Evolutionary conservation across 2,329 filamentous ascomycete species (phyloP).

Genomic region (Nakataea oryzae): DNA sequence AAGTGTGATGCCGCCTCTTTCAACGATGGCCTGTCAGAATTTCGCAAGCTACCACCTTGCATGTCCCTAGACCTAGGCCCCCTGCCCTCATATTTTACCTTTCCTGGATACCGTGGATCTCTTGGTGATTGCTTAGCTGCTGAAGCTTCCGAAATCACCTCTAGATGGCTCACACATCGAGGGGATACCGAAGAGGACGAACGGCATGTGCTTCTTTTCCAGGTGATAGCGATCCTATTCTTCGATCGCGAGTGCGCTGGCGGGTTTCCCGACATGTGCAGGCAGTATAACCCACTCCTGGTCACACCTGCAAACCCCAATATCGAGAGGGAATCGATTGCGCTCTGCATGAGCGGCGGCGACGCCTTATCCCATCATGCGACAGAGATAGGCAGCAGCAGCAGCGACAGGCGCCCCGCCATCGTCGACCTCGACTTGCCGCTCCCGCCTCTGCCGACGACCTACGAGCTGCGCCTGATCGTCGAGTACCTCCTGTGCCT

Average conservation of each 20-base stretch:
- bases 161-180: neutral
- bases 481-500: conserved; percentile 1
- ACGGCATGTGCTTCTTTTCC: neutral
- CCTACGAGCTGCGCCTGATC: neutral
- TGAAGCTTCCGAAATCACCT: too few relatives aligned
- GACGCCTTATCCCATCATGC: neutral
- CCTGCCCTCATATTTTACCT: too few relatives aligned
- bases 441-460: neutral
- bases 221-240: conserved; percentile 1
- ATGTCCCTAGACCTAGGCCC: too few relatives aligned
- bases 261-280: neutral
- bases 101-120: neutral
- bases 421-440: neutral
- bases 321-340: neutral
- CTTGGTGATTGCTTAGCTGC: neutral
- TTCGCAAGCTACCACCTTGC: too few relatives aligned
- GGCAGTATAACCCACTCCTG: neutral
- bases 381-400: neutral
- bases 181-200: neutral
- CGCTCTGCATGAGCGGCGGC: neutral
- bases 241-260: conserved; percentile 2
- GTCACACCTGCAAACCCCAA: neutral
- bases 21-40: too few relatives aligned
- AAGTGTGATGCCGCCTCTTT: too few relatives aligned
- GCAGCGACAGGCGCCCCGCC: neutral